Evolutionary conservation across 345 rosid species (phyloP).

Genomic region (Trapa incisa): DNA sequence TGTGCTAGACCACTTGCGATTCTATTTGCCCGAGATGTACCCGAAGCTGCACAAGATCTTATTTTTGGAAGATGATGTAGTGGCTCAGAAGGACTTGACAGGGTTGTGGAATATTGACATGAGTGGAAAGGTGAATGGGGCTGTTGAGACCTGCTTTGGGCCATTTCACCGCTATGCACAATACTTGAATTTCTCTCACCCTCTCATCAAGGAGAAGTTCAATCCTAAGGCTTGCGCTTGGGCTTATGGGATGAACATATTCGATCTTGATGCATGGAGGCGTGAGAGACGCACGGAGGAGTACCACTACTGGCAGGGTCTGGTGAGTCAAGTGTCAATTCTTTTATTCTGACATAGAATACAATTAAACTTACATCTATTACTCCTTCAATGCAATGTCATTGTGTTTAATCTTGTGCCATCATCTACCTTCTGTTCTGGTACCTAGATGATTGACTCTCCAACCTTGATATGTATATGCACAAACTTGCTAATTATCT

Average conservation of each 20-base stretch:
- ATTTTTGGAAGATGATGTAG: conserved; percentile 84
- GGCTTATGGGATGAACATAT: conserved; percentile 90
- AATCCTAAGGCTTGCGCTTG: conserved; percentile 82
- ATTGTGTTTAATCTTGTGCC: not conserved
- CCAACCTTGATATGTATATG: not conserved
- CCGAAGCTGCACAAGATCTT: conserved; percentile 72
- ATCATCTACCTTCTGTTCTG: not conserved
- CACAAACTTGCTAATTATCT: not conserved
- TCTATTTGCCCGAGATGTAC: conserved; percentile 84
- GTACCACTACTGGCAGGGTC: conserved; percentile 20
- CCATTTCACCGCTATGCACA: conserved; percentile 68
- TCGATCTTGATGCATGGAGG: conserved; percentile 90
- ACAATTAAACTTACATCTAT: too few relatives aligned
- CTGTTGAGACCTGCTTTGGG: conserved; percentile 88
- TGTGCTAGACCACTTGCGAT: conserved; percentile 68
- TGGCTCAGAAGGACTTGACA: conserved; percentile 87
- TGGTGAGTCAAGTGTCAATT: conserved; percentile 11
- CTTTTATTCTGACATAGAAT: not conserved
- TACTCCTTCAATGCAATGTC: too few relatives aligned
- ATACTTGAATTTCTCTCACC: conserved; percentile 66
- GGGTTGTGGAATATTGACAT: conserved; percentile 74
- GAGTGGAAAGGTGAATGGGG: conserved; percentile 90
- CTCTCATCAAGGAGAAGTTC: conserved; percentile 53
- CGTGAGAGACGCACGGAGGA: conserved; percentile 28
- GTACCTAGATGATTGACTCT: not conserved